phyloP scores from a whole-genome alignment of 1,284 basidiomycete species.

The Cutaneotrichosporon daszewskae region DNA sequence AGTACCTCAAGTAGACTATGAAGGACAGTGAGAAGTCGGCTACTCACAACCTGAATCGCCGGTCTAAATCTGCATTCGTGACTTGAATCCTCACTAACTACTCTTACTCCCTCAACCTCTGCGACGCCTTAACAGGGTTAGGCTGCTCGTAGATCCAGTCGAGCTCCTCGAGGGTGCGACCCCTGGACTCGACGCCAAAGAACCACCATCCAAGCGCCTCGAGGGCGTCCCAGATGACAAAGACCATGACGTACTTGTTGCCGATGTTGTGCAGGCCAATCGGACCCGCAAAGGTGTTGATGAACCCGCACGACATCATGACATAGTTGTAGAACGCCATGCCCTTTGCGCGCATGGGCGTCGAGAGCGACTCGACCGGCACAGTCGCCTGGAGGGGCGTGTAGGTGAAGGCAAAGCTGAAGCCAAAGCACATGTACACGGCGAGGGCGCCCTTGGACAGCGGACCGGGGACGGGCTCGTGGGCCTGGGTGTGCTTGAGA shows the following conservation, averaged over 20 bases:
- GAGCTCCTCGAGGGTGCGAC: conserved; percentile 39
- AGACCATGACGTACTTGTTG: conserved; percentile 29
- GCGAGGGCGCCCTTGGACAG: conserved; percentile 13
- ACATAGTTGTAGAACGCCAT: conserved; percentile 50
- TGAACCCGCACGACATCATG: conserved; percentile 53
- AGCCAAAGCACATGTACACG: conserved; percentile 46
- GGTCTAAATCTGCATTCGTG: no score
- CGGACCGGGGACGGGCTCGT: background rate
- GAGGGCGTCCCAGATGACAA: conserved; percentile 37
- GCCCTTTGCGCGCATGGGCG: conserved; percentile 80
- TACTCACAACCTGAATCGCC: no score
- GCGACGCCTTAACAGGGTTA: conserved; percentile 44
- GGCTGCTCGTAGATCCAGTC: conserved; percentile 44
- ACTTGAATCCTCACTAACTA: no score
- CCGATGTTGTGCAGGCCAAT: conserved; percentile 51
- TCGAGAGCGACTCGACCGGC: conserved; percentile 85
- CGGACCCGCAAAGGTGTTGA: conserved; percentile 48
- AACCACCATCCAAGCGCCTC: conserved; percentile 42
- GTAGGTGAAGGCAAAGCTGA: conserved; percentile 15
- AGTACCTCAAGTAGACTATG: conserved; percentile 50
- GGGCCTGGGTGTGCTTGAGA: conserved; percentile 16
- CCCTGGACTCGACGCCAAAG: conserved; percentile 43
- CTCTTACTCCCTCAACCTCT: no score
- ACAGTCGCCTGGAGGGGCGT: conserved; percentile 57
- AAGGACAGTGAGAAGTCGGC: no score